These are phyloP conservation scores for Rhodotorula babjevae DNA, from an alignment of 768 basidiomycete genomes.

Conservation along the genomic window DNA sequence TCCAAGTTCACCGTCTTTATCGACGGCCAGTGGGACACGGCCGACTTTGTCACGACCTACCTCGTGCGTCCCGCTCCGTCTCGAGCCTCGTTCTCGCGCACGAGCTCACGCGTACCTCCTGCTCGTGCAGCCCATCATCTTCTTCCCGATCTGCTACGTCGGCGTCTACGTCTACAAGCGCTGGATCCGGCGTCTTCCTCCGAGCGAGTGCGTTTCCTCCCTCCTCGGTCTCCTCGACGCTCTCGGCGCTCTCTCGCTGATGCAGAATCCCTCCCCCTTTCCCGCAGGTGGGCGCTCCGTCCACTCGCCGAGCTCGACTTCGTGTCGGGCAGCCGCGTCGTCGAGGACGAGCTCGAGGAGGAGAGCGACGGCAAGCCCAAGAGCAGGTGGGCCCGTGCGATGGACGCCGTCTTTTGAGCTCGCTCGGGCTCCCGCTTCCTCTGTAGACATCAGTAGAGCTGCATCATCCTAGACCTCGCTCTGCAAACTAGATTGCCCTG, in stretches of 20 bases:
- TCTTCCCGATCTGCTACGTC: constrained; percentile 4
- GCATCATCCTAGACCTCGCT: too few relatives aligned
- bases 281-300: constrained; percentile 51
- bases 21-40: constrained; percentile 57
- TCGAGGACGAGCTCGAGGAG: constrained; percentile 40
- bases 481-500: too few relatives aligned
- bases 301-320: constrained; percentile 82
- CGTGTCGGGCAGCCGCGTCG: constrained; percentile 76
- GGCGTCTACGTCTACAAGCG: not conserved
- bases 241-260: not conserved
- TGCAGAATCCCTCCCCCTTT: not conserved
- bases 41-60: constrained; percentile 5
- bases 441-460: not conserved
- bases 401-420: not conserved
- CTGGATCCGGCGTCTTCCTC: not conserved
- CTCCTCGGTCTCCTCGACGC: not conserved
- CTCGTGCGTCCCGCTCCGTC: not conserved
- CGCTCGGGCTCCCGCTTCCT: too few relatives aligned
- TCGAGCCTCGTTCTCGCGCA: not conserved
- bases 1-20: constrained; percentile 46
- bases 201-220: not conserved
- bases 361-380: too few relatives aligned
- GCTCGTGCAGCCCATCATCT: constrained; percentile 3
- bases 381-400: not conserved
- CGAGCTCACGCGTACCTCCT: not conserved